These are phyloP conservation scores for Taiozyma onychis DNA, from an alignment of 1,139 yeast species.

Conservation along the genomic window DNA sequence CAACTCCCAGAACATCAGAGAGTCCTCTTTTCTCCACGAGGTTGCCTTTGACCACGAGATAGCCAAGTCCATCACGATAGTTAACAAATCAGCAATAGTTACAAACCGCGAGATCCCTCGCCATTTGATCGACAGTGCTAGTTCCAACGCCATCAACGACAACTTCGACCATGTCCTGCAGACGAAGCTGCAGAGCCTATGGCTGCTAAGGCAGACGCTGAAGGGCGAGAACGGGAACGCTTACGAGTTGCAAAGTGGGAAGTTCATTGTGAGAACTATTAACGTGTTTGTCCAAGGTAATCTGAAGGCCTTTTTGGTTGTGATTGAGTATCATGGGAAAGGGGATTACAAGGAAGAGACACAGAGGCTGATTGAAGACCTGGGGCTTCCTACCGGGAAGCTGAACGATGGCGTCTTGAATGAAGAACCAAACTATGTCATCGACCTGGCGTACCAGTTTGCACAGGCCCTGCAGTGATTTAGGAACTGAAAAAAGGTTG, in stretches of 20 bases:
- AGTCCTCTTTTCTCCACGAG: slow-evolving; percentile 37
- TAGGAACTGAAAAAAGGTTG: not conserved
- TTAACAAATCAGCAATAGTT: slow-evolving; percentile 22
- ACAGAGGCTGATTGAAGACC: slow-evolving; percentile 17
- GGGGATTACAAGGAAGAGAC: slow-evolving; percentile 5
- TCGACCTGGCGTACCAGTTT: slow-evolving; percentile 44
- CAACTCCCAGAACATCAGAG: slow-evolving; percentile 29
- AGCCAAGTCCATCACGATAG: slow-evolving; percentile 36
- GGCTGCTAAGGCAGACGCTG: slow-evolving; percentile 68
- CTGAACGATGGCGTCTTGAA: slow-evolving; percentile 34
- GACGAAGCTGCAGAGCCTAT: slow-evolving; percentile 61
- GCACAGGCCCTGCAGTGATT: slow-evolving; percentile 35
- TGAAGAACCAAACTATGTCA: slow-evolving; percentile 17
- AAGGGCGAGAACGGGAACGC: slow-evolving; percentile 74
- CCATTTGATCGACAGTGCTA: slow-evolving; percentile 24
- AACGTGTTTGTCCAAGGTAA: slow-evolving; percentile 72
- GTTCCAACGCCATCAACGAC: slow-evolving; percentile 42
- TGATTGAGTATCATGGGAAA: slow-evolving; percentile 34
- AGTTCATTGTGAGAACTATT: slow-evolving; percentile 46
- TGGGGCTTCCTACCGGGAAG: slow-evolving; percentile 27
- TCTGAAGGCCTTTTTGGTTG: slow-evolving; percentile 65
- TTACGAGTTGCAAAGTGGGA: slow-evolving; percentile 35
- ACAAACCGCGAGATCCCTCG: slow-evolving; percentile 9
- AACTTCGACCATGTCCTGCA: slow-evolving; percentile 41
- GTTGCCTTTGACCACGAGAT: slow-evolving; percentile 37